phyloP scores from a whole-genome alignment of 2,329 filamentous ascomycete genomes.

The Ascochyta rabiei region DNA sequence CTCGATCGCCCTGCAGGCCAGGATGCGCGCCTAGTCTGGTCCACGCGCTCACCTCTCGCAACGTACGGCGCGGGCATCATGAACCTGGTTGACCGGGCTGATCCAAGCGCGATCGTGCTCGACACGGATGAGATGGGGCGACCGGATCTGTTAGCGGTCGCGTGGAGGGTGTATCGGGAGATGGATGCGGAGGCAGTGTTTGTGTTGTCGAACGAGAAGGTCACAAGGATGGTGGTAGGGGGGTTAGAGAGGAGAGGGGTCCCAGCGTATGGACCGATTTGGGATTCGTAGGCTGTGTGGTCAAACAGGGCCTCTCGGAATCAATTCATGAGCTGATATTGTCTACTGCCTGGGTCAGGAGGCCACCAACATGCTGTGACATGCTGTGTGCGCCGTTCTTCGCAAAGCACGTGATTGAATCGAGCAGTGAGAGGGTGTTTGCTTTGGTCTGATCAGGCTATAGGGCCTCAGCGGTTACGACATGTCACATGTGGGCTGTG shows the following conservation, averaged over 20 bases:
- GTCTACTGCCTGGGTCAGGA: too few relatives aligned
- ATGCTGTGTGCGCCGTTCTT: too few relatives aligned
- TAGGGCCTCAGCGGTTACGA: too few relatives aligned
- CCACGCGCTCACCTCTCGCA: conserved; percentile 63
- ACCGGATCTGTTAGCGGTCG: conserved; percentile 64
- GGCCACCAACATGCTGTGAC: too few relatives aligned
- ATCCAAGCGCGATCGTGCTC: conserved; percentile 69
- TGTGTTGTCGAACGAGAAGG: conserved; percentile 71
- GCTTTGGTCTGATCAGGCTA: too few relatives aligned
- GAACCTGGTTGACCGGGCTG: conserved; percentile 61
- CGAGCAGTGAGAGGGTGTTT: too few relatives aligned
- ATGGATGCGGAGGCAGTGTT: conserved; percentile 70
- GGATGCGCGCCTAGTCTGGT: conserved; percentile 71
- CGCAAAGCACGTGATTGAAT: too few relatives aligned
- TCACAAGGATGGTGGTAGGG: conserved; percentile 72
- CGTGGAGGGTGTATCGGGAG: conserved; percentile 57
- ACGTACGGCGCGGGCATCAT: conserved; percentile 68
- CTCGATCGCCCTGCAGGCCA: conserved; percentile 57
- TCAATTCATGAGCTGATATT: too few relatives aligned
- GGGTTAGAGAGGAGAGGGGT: conserved; percentile 70
- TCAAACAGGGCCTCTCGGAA: not conserved
- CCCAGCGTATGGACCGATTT: conserved; percentile 75
- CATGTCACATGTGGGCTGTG: too few relatives aligned
- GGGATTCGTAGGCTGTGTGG: conserved; percentile 61
- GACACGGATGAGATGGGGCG: conserved; percentile 67